Evolutionary conservation across 176 grass and related monocot genomes (phyloP).

Genomic region (Aegilops tauschii): DNA sequence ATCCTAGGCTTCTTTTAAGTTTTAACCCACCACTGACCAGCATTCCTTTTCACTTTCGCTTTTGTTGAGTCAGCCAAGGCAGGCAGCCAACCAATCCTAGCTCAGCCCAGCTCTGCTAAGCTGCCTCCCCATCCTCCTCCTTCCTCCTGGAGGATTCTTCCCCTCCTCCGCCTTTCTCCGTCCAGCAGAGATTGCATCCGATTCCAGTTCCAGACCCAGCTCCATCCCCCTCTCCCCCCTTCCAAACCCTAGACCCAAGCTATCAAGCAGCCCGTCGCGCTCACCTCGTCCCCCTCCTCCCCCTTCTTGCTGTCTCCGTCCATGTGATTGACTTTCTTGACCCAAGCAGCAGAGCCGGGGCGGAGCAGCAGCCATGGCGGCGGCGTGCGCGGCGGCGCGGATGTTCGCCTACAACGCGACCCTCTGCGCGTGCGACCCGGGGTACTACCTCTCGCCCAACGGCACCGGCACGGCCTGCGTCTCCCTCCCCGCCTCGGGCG

Average conservation of each 20-base stretch:
- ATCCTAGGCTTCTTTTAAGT: too few species aligned
- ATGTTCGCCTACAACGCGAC: slow-evolving; percentile 75
- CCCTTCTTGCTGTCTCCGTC: neutral
- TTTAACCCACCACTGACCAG: too few species aligned
- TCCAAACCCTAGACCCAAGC: neutral
- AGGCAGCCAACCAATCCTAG: neutral
- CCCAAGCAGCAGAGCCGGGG: too few species aligned
- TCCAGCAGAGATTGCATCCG: neutral
- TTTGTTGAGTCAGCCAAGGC: too few species aligned
- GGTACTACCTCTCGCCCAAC: slow-evolving; percentile 43
- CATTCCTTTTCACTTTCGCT: too few species aligned
- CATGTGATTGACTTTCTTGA: neutral
- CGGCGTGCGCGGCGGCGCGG: slow-evolving; percentile 46
- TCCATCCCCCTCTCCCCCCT: neutral
- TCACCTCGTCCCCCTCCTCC: neutral
- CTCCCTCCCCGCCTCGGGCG: neutral
- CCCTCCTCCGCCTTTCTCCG: neutral
- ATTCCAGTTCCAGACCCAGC: neutral
- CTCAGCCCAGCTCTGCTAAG: neutral
- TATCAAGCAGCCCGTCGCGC: neutral
- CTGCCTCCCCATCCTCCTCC: neutral
- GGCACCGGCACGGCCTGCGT: slow-evolving; percentile 38
- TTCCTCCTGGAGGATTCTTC: neutral
- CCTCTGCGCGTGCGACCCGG: slow-evolving; percentile 81
- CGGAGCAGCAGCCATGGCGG: slow-evolving; percentile 16